Conservation (phyloP, 306 rosid species). For the Vigna angularis region DNA sequence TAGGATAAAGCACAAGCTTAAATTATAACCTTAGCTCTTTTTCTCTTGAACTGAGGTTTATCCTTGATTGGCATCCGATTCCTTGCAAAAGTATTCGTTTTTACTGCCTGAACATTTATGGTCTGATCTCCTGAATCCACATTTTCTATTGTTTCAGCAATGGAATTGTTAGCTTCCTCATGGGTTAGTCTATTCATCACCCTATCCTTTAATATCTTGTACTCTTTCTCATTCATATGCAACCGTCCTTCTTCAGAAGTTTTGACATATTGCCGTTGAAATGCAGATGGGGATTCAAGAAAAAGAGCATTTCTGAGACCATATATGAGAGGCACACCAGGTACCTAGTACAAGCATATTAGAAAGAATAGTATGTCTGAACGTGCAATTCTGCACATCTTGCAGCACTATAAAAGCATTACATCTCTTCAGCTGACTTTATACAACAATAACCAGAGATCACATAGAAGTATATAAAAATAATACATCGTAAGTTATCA, state of each 20-base stretch:
- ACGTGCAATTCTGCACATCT: not conserved
- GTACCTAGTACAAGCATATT: slow-evolving; percentile 57
- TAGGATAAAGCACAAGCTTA: slow-evolving; percentile 1
- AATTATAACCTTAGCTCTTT: slow-evolving; percentile 72
- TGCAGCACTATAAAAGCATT: not conserved
- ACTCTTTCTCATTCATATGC: slow-evolving; percentile 65
- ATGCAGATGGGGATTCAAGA: slow-evolving; percentile 69
- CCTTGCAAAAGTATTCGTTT: slow-evolving; percentile 38
- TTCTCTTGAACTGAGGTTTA: slow-evolving; percentile 78
- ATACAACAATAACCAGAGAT: not conserved
- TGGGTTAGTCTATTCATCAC: slow-evolving; percentile 26
- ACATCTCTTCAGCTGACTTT: not conserved
- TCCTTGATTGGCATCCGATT: slow-evolving; percentile 56
- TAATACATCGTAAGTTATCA: not conserved
- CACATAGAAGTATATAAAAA: too few relatives aligned
- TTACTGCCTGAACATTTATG: slow-evolving; percentile 39
- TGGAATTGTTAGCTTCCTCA: slow-evolving; percentile 45
- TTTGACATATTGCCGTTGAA: slow-evolving; percentile 69
- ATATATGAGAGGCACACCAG: slow-evolving; percentile 81
- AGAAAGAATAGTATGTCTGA: slow-evolving; percentile 15
- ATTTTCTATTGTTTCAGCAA: slow-evolving; percentile 44
- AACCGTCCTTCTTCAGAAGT: slow-evolving; percentile 61
- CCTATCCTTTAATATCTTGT: slow-evolving; percentile 47
- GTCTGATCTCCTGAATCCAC: slow-evolving; percentile 51
- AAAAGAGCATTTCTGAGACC: slow-evolving; percentile 77